phyloP scores from a whole-genome alignment of 2,329 filamentous ascomycete species.

The Xylariomycetidae sp. region DNA sequence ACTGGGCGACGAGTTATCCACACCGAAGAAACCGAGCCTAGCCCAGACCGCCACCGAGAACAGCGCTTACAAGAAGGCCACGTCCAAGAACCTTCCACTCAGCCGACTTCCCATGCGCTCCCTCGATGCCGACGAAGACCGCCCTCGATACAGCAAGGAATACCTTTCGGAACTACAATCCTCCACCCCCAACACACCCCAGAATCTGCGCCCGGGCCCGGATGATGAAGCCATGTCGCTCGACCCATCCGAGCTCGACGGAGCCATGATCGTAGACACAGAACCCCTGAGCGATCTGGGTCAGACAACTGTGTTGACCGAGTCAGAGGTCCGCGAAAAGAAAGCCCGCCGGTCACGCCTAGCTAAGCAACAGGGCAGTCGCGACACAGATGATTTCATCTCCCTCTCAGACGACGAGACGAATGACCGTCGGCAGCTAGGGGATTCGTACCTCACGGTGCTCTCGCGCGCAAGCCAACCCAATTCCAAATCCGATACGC shows the following conservation, averaged over 20 bases:
- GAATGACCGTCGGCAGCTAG: slow-evolving; percentile 23
- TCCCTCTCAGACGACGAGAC: slow-evolving; percentile 54
- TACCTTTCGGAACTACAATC: slow-evolving; percentile 81
- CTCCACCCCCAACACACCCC: slow-evolving; percentile 79
- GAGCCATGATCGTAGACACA: slow-evolving; percentile 58
- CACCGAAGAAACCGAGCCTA: slow-evolving; percentile 59
- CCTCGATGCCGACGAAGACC: slow-evolving; percentile 57
- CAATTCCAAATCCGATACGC: slow-evolving; percentile 57
- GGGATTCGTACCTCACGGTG: slow-evolving; percentile 26
- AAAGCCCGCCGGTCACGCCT: slow-evolving; percentile 83
- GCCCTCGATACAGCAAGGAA: slow-evolving; percentile 80
- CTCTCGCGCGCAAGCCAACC: slow-evolving; percentile 30
- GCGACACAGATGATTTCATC: slow-evolving; percentile 59
- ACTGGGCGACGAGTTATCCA: slow-evolving; percentile 42
- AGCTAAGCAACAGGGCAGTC: slow-evolving; percentile 59
- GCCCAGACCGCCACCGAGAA: slow-evolving; percentile 63
- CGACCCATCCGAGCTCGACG: slow-evolving; percentile 58
- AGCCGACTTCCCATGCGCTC: slow-evolving; percentile 50
- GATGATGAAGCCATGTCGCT: slow-evolving; percentile 50
- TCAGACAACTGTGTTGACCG: slow-evolving; percentile 65
- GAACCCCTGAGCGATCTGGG: slow-evolving; percentile 10
- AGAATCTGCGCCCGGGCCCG: slow-evolving; percentile 46
- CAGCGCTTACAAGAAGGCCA: slow-evolving; percentile 54
- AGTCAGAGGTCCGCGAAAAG: slow-evolving; percentile 83
- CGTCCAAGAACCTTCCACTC: slow-evolving; percentile 39